phyloP scores from a whole-genome alignment of 345 rosid genomes.

The Turritis glabra region DNA sequence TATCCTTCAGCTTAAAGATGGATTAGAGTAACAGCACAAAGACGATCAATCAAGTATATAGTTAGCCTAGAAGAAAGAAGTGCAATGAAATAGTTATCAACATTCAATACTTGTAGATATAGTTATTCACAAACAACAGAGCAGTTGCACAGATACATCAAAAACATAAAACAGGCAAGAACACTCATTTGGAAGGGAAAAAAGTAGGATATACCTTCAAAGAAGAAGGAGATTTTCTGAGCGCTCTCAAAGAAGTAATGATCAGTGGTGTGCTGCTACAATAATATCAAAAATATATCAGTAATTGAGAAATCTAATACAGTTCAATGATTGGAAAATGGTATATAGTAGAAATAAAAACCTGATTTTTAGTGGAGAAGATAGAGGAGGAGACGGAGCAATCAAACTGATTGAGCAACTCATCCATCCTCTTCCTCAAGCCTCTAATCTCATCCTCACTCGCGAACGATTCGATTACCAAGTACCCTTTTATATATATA shows the following conservation, averaged over 20 bases:
- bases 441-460: slow-evolving; percentile 54
- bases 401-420: slow-evolving; percentile 65
- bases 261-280: slow-evolving; percentile 57
- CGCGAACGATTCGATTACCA: slow-evolving; percentile 80
- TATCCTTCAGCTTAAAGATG: neutral
- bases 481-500: slow-evolving; percentile 77
- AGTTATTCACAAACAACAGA: neutral
- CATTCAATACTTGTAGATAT: neutral
- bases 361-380: slow-evolving; percentile 94
- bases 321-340: too few relatives aligned
- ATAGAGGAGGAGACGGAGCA: slow-evolving; percentile 66
- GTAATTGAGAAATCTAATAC: too few relatives aligned
- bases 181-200: neutral
- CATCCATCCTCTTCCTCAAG: slow-evolving; percentile 72
- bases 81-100: too few relatives aligned
- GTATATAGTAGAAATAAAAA: slow-evolving; percentile 10
- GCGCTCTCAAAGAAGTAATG: slow-evolving; percentile 91
- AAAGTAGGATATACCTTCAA: slow-evolving; percentile 64
- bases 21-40: neutral
- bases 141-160: neutral
- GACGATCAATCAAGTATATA: neutral
- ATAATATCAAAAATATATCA: too few relatives aligned
- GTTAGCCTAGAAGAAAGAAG: too few relatives aligned
- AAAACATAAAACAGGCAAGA: neutral
- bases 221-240: slow-evolving; percentile 83